Conservation (phyloP, 108 stramenopile species). For the Fragilaria crotonensis region DNA sequence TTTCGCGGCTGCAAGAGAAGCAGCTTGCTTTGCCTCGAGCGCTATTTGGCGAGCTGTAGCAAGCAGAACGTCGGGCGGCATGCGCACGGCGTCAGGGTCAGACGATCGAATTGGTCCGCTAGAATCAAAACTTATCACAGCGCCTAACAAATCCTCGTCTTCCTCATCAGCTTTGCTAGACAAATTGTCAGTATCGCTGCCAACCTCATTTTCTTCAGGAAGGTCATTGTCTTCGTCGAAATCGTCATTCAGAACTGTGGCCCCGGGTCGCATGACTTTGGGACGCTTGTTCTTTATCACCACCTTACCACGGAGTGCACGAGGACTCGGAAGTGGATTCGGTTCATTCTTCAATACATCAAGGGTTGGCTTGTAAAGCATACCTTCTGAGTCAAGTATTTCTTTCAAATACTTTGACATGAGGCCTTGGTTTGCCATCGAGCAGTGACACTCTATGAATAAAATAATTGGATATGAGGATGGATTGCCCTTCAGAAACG, state of each 20-base stretch:
- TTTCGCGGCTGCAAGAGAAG: no score
- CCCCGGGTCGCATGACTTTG: conserved; percentile 19
- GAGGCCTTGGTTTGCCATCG: conserved; percentile 54
- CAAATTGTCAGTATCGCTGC: not conserved
- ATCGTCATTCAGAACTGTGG: conserved; percentile 66
- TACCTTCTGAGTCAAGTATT: conserved; percentile 35
- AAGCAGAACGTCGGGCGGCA: not conserved
- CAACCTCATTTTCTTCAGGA: conserved; percentile 23
- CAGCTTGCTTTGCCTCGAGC: no score
- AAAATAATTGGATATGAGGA: conserved; percentile 84
- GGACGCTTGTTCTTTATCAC: conserved; percentile 72
- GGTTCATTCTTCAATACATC: conserved; percentile 9
- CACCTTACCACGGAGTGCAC: conserved; percentile 67
- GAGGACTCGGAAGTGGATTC: conserved; percentile 63
- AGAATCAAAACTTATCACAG: not conserved
- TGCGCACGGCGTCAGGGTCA: not conserved
- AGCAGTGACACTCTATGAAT: conserved; percentile 93
- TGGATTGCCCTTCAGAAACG: conserved; percentile 41
- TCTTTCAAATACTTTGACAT: conserved; percentile 58
- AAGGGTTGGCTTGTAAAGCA: conserved; percentile 33
- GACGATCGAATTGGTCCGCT: not conserved
- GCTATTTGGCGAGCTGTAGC: not conserved
- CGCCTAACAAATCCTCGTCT: not conserved
- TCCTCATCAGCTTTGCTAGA: not conserved
- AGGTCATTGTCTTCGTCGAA: conserved; percentile 65